A percentile compares a stretch with the other conserved stretches of the same genome.
Conservation (phyloP, 2,329 filamentous ascomycete species). For the Fusarium tjaetaba region DNA sequence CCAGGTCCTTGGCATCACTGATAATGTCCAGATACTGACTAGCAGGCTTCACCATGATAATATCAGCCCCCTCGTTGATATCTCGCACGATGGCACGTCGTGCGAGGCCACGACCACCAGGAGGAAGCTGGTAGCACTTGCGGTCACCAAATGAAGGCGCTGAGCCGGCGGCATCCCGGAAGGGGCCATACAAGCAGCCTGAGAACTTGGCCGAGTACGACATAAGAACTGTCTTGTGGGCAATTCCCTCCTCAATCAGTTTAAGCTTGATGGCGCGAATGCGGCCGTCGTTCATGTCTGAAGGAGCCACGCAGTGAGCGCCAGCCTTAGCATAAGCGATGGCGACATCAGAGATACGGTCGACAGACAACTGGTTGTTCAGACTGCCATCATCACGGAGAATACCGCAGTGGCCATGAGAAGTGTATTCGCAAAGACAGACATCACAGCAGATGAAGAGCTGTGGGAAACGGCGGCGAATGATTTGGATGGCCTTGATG, state of each 20-base stretch:
- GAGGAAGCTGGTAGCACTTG: slow-evolving; percentile 95
- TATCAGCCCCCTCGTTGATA: slow-evolving; percentile 92
- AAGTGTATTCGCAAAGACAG: slow-evolving; percentile 98
- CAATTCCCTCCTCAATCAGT: slow-evolving; percentile 92
- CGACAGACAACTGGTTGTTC: slow-evolving; percentile 93
- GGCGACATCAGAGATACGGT: slow-evolving; percentile 97
- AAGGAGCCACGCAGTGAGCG: slow-evolving; percentile 95
- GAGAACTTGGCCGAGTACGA: slow-evolving; percentile 98
- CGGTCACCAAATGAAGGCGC: slow-evolving; percentile 92
- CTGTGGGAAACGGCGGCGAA: slow-evolving; percentile 86
- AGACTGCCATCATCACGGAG: slow-evolving; percentile 90
- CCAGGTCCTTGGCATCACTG: slow-evolving; percentile 94
- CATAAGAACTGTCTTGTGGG: slow-evolving; percentile 93
- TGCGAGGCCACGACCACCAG: slow-evolving; percentile 89
- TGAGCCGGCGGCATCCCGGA: slow-evolving; percentile 95
- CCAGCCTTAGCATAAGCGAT: slow-evolving; percentile 95
- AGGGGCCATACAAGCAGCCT: slow-evolving; percentile 94
- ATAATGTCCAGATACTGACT: slow-evolving; percentile 98
- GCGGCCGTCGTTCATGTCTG: slow-evolving; percentile 98
- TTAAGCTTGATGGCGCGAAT: slow-evolving; percentile 98
- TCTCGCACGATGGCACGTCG: slow-evolving; percentile 90
- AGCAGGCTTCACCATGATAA: slow-evolving; percentile 99
- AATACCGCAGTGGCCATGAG: slow-evolving; percentile 97
- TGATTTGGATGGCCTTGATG: slow-evolving; percentile 83
- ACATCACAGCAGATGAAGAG: slow-evolving; percentile 94